Conservation (phyloP, 345 rosid species). For the Ceriops zippeliana region DNA sequence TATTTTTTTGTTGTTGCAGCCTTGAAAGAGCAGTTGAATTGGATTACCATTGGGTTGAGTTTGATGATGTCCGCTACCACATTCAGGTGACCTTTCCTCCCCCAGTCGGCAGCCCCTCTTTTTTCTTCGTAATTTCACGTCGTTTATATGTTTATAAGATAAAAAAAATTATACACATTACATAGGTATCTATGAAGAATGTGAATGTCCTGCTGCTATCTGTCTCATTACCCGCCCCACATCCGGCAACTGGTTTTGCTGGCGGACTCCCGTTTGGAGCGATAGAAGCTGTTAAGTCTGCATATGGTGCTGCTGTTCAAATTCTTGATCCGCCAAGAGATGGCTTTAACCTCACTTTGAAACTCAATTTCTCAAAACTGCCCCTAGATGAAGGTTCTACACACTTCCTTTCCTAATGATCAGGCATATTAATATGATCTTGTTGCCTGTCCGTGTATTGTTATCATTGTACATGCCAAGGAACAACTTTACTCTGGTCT, state of each 20-base stretch:
- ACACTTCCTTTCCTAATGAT: conserved; percentile 43
- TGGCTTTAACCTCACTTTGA: conserved; percentile 89
- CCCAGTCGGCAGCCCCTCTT: not conserved
- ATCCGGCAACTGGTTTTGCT: conserved; percentile 68
- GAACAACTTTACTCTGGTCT: conserved; percentile 5
- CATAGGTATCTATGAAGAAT: conserved; percentile 83
- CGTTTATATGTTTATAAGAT: not conserved
- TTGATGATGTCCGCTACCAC: conserved; percentile 90
- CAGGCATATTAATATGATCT: conserved; percentile 22
- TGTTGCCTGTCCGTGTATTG: conserved; percentile 23
- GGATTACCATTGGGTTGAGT: conserved; percentile 93
- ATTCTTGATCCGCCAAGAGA: conserved; percentile 98
- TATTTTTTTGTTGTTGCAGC: conserved; percentile 27
- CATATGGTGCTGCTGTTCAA: conserved; percentile 72
- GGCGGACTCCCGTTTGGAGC: conserved; percentile 94
- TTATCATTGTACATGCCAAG: conserved; percentile 3
- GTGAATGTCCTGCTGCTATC: conserved; percentile 66
- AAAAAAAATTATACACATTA: too few species aligned
- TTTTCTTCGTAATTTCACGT: not conserved
- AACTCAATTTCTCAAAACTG: conserved; percentile 80
- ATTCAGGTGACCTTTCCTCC: conserved; percentile 55
- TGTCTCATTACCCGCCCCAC: conserved; percentile 81
- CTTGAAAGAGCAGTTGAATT: conserved; percentile 84
- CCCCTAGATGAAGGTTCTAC: conserved; percentile 84
- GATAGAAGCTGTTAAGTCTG: conserved; percentile 84